These are phyloP conservation scores for Nicotiana attenuata DNA, from an alignment of 257 asterid genomes.

Conservation along the genomic window DNA sequence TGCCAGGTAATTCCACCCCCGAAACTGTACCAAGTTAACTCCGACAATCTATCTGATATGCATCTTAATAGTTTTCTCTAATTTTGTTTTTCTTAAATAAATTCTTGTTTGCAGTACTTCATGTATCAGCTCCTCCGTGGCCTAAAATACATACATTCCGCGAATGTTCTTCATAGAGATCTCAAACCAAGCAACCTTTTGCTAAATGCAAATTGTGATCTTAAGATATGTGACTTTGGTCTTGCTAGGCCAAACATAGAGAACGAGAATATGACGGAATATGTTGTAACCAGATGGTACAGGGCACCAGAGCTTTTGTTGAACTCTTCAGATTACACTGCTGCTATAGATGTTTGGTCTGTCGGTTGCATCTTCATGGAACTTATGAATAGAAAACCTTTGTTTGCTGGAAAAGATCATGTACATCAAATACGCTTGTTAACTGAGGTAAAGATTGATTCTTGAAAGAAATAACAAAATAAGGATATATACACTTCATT, in stretches of 20 bases:
- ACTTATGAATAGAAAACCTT: conserved; percentile 85
- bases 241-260: conserved; percentile 84
- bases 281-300: conserved; percentile 99
- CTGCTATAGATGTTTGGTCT: conserved; percentile 94
- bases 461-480: neutral
- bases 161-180: conserved; percentile 85
- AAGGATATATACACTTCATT: neutral
- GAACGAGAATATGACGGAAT: conserved; percentile 90
- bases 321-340: conserved; percentile 80
- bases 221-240: conserved; percentile 92
- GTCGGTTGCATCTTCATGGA: conserved; percentile 98
- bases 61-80: neutral
- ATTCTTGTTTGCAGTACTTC: conserved; percentile 59
- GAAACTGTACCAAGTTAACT: neutral
- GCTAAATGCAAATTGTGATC: conserved; percentile 85
- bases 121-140: conserved; percentile 93
- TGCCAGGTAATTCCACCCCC: conserved; percentile 53
- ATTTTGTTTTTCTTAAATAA: neutral
- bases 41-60: neutral
- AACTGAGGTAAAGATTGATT: conserved; percentile 50
- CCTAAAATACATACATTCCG: conserved; percentile 87
- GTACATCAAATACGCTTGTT: conserved; percentile 92
- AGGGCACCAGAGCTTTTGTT: conserved; percentile 92
- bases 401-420: conserved; percentile 93
- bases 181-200: conserved; percentile 92